Conservation (phyloP, 1,284 basidiomycete genomes). For the Sanguinoderma infundibulare region DNA sequence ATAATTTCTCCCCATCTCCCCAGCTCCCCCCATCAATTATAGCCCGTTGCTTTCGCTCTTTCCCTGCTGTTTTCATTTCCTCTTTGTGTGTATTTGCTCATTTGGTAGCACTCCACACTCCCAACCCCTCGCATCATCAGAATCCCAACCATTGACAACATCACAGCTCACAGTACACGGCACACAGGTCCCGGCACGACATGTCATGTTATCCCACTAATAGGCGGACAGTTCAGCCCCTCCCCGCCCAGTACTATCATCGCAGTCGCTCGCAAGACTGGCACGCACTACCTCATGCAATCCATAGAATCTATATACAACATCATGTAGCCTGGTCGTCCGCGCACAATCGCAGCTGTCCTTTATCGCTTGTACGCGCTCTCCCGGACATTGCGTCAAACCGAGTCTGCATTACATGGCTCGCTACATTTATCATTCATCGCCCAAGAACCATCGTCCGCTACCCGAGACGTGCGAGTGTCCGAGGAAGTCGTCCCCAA, state of each 20-base stretch:
- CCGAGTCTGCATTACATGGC: background rate
- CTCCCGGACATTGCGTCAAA: background rate
- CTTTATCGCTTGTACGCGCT: background rate
- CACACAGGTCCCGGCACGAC: background rate
- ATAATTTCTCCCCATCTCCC: background rate
- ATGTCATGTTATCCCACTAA: constrained; percentile 4
- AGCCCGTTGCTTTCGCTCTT: background rate
- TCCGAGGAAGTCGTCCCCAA: background rate
- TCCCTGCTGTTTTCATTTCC: background rate
- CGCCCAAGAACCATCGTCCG: background rate
- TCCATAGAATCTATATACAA: constrained; percentile 8
- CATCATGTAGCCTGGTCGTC: constrained; percentile 3
- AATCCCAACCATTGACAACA: background rate
- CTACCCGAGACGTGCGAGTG: constrained; percentile 1
- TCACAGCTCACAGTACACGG: background rate
- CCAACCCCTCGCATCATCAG: background rate
- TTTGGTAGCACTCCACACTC: background rate
- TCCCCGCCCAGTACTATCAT: background rate
- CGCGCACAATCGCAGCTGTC: background rate
- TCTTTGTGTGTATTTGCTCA: background rate
- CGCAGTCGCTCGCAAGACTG: background rate
- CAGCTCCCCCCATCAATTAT: background rate
- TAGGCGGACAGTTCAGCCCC: background rate
- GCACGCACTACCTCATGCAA: background rate
- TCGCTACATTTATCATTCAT: background rate